phyloP scores from a whole-genome alignment of 2,329 filamentous ascomycete genomes.

The Mycosphaerella arachidis region DNA sequence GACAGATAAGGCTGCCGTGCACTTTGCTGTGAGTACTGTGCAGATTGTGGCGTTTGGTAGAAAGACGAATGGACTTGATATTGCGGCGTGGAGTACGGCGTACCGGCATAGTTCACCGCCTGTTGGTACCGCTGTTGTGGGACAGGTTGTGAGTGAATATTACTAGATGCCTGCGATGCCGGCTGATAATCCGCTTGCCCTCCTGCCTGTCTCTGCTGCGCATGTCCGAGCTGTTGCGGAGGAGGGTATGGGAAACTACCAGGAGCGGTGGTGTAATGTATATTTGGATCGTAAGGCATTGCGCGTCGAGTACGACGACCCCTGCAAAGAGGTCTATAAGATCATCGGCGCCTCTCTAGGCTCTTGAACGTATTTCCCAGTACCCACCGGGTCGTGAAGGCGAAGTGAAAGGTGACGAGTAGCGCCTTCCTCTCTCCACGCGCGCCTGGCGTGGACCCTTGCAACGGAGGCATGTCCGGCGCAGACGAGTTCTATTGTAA shows the following conservation, averaged over 20 bases:
- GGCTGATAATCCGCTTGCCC: background rate
- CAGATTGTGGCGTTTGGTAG: slow-evolving; percentile 14
- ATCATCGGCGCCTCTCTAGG: background rate
- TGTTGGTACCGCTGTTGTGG: slow-evolving; percentile 7
- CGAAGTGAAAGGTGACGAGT: background rate
- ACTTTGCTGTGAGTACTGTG: slow-evolving; percentile 14
- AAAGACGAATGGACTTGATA: slow-evolving; percentile 14
- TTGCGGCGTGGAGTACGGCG: slow-evolving; percentile 14
- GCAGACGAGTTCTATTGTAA: background rate
- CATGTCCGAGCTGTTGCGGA: slow-evolving; percentile 10
- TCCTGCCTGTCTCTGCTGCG: background rate
- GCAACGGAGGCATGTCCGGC: slow-evolving; percentile 1
- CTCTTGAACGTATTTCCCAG: background rate
- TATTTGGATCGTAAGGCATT: slow-evolving; percentile 15
- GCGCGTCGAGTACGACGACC: background rate
- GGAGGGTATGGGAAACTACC: background rate
- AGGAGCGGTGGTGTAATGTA: background rate
- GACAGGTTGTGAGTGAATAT: background rate
- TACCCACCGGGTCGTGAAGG: background rate
- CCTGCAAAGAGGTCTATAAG: background rate
- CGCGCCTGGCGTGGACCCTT: background rate
- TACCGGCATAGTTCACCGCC: slow-evolving; percentile 4
- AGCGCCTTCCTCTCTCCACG: background rate
- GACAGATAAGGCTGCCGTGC: slow-evolving; percentile 13
- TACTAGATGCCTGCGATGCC: background rate